Evolutionary conservation across 805 yeast species (phyloP).

Genomic region (Clavispora phyllophila): DNA sequence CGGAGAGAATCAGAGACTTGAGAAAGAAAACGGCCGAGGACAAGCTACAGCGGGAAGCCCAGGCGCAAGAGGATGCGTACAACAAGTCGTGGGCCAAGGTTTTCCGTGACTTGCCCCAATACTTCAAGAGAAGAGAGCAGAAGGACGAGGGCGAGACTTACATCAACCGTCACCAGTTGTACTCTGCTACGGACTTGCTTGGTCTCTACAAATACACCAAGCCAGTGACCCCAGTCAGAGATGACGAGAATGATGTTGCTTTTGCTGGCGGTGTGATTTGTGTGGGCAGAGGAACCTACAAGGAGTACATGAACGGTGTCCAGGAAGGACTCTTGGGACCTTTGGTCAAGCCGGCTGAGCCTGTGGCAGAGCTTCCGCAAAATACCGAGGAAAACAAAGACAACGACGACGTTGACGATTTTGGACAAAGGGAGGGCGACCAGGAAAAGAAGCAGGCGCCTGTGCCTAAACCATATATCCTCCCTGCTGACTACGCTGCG

Average conservation of each 20-base stretch:
- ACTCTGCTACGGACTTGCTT: constrained; percentile 43
- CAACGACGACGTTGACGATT: constrained; percentile 11
- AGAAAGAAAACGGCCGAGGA: constrained; percentile 39
- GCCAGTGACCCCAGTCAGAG: constrained; percentile 31
- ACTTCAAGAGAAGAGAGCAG: constrained; percentile 13
- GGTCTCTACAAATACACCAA: constrained; percentile 48
- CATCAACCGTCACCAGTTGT: constrained; percentile 31
- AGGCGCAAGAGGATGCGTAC: constrained; percentile 7
- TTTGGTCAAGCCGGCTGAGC: constrained; percentile 44
- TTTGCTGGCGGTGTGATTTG: constrained; percentile 82
- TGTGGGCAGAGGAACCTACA: constrained; percentile 92
- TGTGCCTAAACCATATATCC: constrained; percentile 62
- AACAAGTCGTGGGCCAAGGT: constrained; percentile 26
- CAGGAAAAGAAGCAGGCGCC: constrained; percentile 34
- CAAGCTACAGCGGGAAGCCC: constrained; percentile 3
- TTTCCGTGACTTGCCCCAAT: constrained; percentile 15
- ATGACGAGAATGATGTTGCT: constrained; percentile 37
- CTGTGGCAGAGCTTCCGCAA: constrained; percentile 6
- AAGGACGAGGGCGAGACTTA: constrained; percentile 22
- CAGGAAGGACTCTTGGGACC: constrained; percentile 97
- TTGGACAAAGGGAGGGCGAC: constrained; percentile 18
- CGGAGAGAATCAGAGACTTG: constrained; percentile 70
- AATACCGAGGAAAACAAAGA: constrained; percentile 11
- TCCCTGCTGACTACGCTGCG: constrained; percentile 49
- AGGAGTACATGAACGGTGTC: constrained; percentile 84